A percentile compares a stretch with the other conserved stretches of the same genome.
Evolutionary conservation across 257 asterid genomes (phyloP).

Genomic region (Ophiorrhiza pumila): DNA sequence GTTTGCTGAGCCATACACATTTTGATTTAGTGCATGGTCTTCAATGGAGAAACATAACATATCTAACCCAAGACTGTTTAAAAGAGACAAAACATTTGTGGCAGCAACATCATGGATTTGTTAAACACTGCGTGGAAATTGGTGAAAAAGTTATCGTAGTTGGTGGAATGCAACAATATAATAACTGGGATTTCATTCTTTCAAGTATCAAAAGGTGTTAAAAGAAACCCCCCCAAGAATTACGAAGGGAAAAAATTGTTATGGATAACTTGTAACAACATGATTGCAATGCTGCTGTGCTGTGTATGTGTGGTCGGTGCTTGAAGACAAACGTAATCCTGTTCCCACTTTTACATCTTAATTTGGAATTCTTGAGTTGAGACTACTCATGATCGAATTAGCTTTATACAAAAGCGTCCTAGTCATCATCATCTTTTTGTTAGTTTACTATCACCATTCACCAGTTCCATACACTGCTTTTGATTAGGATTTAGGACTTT

Average conservation of each 20-base stretch:
- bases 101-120: constrained; percentile 29
- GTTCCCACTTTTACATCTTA: constrained; percentile 15
- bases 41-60: constrained; percentile 16
- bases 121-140: constrained; percentile 30
- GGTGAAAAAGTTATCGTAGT: constrained; percentile 9
- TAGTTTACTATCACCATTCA: not conserved
- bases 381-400: not conserved
- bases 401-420: constrained; percentile 6
- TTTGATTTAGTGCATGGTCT: constrained; percentile 3
- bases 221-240: not conserved
- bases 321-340: constrained; percentile 44
- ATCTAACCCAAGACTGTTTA: constrained; percentile 40
- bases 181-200: not conserved
- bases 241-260: not conserved
- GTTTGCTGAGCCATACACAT: not conserved
- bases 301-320: constrained; percentile 42
- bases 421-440: not conserved
- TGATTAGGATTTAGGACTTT: not conserved
- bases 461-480: not conserved
- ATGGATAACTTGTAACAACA: constrained; percentile 36
- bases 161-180: not conserved
- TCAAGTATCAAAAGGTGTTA: not conserved
- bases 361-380: not conserved
- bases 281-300: constrained; percentile 47
- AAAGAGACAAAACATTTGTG: constrained; percentile 55